Evolutionary conservation across 2,329 filamentous ascomycete genomes (phyloP).

Genomic region (Hymenoscyphus albidus): DNA sequence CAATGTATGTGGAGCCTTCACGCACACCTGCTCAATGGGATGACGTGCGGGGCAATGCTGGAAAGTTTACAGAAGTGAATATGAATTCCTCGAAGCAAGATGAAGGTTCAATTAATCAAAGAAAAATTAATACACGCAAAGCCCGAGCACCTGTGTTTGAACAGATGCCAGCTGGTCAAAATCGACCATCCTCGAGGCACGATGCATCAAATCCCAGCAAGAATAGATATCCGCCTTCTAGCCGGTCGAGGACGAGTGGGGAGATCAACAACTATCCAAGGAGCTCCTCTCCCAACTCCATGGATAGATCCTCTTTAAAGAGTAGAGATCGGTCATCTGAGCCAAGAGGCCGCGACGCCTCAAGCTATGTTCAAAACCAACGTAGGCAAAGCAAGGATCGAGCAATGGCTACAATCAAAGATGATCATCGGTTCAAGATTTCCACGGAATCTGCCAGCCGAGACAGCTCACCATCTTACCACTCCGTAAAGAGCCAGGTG

Average conservation of each 20-base stretch:
- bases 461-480: slow-evolving; percentile 12
- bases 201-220: slow-evolving; percentile 15
- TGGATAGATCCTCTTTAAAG: slow-evolving; percentile 6
- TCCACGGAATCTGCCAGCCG: slow-evolving; percentile 4
- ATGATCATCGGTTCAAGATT: slow-evolving; percentile 12
- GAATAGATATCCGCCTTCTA: background rate
- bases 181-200: slow-evolving; percentile 9
- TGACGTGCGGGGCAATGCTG: slow-evolving; percentile 14
- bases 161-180: slow-evolving; percentile 13
- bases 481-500: slow-evolving; percentile 14
- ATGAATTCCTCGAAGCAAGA: slow-evolving; percentile 4
- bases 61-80: background rate
- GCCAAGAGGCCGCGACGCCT: slow-evolving; percentile 1
- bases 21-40: slow-evolving; percentile 22
- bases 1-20: slow-evolving; percentile 14
- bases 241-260: slow-evolving; percentile 7
- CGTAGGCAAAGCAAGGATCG: slow-evolving; percentile 16
- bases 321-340: slow-evolving; percentile 3
- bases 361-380: slow-evolving; percentile 17
- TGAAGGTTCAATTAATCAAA: slow-evolving; percentile 19
- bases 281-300: background rate
- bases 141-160: slow-evolving; percentile 17
- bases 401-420: slow-evolving; percentile 12
- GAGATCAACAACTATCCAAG: background rate
- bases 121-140: slow-evolving; percentile 15